Evolutionary conservation across 257 asterid genomes (phyloP).

Genomic region (Solanum ahanhuiri): DNA sequence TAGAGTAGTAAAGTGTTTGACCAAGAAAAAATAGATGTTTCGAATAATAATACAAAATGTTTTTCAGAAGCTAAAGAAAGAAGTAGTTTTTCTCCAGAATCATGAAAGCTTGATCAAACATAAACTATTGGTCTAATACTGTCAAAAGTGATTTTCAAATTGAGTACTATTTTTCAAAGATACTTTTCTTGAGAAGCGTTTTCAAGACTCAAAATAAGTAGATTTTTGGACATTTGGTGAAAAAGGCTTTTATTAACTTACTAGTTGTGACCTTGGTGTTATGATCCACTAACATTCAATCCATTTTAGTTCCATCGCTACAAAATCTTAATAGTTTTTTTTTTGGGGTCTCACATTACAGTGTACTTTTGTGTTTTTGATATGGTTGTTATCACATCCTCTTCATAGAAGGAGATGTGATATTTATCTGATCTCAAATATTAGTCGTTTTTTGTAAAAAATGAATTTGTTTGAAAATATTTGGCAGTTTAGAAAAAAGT

Average conservation of each 20-base stretch:
- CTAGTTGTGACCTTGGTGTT: too few species aligned
- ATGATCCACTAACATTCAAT: neutral
- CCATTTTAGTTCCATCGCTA: too few species aligned
- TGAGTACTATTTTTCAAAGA: neutral
- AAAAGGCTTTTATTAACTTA: neutral
- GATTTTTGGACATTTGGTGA: neutral
- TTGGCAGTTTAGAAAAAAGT: neutral
- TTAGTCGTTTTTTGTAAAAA: neutral
- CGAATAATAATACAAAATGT: neutral
- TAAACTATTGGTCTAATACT: too few species aligned
- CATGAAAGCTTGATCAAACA: neutral
- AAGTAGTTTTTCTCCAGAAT: too few species aligned
- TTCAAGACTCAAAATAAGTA: neutral
- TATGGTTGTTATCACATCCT: neutral
- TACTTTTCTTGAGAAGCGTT: neutral
- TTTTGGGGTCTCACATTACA: neutral
- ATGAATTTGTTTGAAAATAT: too few species aligned
- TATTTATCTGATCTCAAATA: neutral
- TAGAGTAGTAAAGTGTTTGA: neutral
- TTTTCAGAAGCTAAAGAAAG: neutral
- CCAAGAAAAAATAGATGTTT: neutral
- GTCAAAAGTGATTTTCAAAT: neutral
- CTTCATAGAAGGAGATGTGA: neutral
- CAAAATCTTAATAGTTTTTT: too few species aligned
- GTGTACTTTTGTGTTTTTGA: neutral